Base-by-base conservation (phyloP, 1,284 basidiomycete genomes). In the Bjerkandera adusta region DNA sequence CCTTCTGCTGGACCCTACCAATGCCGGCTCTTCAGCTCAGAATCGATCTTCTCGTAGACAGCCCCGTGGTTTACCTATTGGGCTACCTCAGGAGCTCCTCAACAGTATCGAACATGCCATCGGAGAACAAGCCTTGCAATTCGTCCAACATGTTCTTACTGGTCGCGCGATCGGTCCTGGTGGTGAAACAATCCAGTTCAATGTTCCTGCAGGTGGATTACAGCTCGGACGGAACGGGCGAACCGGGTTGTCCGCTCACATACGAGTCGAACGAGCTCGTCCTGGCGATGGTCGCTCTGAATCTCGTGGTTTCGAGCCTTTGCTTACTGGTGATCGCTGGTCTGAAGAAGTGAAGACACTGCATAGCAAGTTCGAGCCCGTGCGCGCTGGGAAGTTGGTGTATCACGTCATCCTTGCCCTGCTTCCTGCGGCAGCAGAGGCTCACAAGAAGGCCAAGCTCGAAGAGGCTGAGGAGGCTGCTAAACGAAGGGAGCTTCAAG, bases 261-360 rank as follows among this genome's bases (percentile, higher is more conserved):
- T 85, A 25, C 75, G 81, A 36, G 69, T 83, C n/a, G 83, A 86
- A 57, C 69, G 79, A 45, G 66, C 73, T 13, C 75, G 81, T 43
- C 66, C 70, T 15, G 65, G 72, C 25, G 76, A 77, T 18, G 62
- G 64, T 18, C 72, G 75, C 20, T 59, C 72, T 25, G 76, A 81
- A 43, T 68, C 70, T 25, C 78, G 79, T 27, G 79, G 79, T 24
- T 79, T 90, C 42, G 83, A 88, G 42, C 94, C 94, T 3, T 68
- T 91, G 49, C 69, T 86, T 8, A 97, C 96, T 0, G 63, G 85
- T n/a, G 86, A 90, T 58, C 81, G 96, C 36, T 98, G 96, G 95
- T 70, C 78, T 1, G 94, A 97, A 59, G 95, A 97, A 66, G 81
- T 81, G 46, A 89, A 87, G 57, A 85, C 91, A 43, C 72, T 92